phyloP scores from a whole-genome alignment of 1,139 yeast genomes.

The Geotrichum histeridarum region DNA sequence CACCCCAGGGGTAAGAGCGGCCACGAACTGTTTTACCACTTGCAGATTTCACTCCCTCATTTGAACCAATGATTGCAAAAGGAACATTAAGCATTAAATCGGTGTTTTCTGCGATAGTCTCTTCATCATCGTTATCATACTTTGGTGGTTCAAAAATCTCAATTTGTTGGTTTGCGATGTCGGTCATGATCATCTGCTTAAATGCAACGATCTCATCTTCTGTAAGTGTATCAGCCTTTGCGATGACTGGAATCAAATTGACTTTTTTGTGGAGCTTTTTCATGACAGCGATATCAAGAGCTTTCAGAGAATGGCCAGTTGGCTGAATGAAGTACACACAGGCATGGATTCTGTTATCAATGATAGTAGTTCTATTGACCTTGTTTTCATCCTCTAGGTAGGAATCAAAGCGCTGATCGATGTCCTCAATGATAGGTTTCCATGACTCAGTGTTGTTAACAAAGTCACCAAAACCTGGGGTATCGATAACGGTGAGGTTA shows the following conservation, averaged over 20 bases:
- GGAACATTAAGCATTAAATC: slow-evolving; percentile 53
- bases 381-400: slow-evolving; percentile 89
- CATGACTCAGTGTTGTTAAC: slow-evolving; percentile 85
- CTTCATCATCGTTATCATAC: slow-evolving; percentile 84
- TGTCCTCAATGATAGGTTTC: slow-evolving; percentile 90
- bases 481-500: slow-evolving; percentile 76
- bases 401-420: slow-evolving; percentile 77
- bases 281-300: slow-evolving; percentile 87
- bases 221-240: slow-evolving; percentile 89
- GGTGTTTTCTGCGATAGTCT: slow-evolving; percentile 56
- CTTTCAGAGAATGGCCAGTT: slow-evolving; percentile 87
- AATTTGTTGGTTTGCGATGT: slow-evolving; percentile 70
- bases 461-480: slow-evolving; percentile 93
- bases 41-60: slow-evolving; percentile 60
- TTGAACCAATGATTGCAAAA: slow-evolving; percentile 92
- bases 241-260: slow-evolving; percentile 88
- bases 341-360: slow-evolving; percentile 89
- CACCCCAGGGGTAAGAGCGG: slow-evolving; percentile 96
- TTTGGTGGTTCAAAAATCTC: slow-evolving; percentile 73
- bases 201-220: slow-evolving; percentile 76
- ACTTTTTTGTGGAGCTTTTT: slow-evolving; percentile 85
- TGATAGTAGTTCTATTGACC: slow-evolving; percentile 74
- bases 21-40: slow-evolving; percentile 79
- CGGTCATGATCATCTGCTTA: slow-evolving; percentile 66
- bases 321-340: slow-evolving; percentile 97